Evolutionary conservation across 2,329 filamentous ascomycete species (phyloP), one percentile per base, ranked within the genome.

Genomic region (Amylocarpus encephaloides): DNA sequence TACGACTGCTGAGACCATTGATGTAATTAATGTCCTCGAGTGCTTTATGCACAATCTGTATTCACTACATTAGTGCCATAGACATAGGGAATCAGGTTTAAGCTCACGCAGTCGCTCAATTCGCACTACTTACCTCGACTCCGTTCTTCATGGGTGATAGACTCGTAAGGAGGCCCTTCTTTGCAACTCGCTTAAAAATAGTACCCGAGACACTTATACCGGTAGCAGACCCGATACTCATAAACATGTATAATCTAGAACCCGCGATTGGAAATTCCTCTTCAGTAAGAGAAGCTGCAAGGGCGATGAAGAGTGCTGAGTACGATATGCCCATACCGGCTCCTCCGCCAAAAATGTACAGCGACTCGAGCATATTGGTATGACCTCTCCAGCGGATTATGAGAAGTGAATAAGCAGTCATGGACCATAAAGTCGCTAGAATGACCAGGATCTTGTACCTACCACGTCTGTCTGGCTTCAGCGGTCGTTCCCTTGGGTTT

Each of bases 331-430:
- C 75, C 0, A 71, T 70, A 0, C 73, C 76, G 48, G 79, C 67
- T 0, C 77, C 76, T 2, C 76, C 49, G 0, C 79, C 79, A 10
- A 80, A 66, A 16, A 84, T 79, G 54, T 80, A 80, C 0, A 84
- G 60, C 0, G 78, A 78, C 55, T 82, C 78, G 55, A 66, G 67
- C 55, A 73, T 70, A 10, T 72, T 73, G 0, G 80, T 84, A 38
- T 78, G 54, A 0, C 80, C 82, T 7, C 76, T 71, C 82, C 82
- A 86, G 22, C 73, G 68, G 1, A 79, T 59, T 6, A 76, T 61
- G 3, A 83, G 71, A 0, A 81, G 64, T 0, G 68, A 45, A 52
- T 83, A 83, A 6, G 73, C 70, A 1, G 73, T 51, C 0, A 73
- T 71, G 0, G 77, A 73, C 1, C 73, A 64, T 0, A 76, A 46